These are phyloP conservation scores for Phytophthora melonis DNA, from an alignment of 352 stramenopile genomes.

Conservation along the genomic window DNA sequence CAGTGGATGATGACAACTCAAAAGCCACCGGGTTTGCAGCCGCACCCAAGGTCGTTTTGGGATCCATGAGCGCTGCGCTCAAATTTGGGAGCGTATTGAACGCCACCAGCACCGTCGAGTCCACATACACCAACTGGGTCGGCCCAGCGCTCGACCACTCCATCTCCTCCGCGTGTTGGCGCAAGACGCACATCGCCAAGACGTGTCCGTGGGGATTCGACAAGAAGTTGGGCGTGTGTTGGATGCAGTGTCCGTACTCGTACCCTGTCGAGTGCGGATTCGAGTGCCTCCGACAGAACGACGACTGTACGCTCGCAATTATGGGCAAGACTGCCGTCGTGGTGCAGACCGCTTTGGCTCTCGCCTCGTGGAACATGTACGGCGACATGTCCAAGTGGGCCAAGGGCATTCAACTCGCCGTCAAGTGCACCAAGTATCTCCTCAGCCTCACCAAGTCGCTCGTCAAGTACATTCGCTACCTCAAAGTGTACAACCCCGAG, in stretches of 20 bases:
- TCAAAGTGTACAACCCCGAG: conserved; percentile 40
- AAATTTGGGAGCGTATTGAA: conserved; percentile 38
- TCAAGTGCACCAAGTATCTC: conserved; percentile 55
- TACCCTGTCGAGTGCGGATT: conserved; percentile 57
- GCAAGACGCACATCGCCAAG: conserved; percentile 48
- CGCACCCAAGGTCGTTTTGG: neutral
- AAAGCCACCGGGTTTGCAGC: neutral
- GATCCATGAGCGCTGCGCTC: conserved; percentile 23
- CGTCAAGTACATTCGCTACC: conserved; percentile 42
- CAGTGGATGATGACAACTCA: neutral
- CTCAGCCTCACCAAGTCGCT: conserved; percentile 48
- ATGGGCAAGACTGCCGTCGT: conserved; percentile 44
- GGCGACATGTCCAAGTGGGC: conserved; percentile 38
- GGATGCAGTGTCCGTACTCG: conserved; percentile 50
- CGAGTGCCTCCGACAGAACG: conserved; percentile 53
- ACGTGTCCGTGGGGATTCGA: conserved; percentile 46
- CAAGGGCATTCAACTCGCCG: conserved; percentile 29
- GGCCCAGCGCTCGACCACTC: conserved; percentile 12
- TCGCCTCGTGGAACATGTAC: conserved; percentile 37
- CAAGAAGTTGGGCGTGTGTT: conserved; percentile 41
- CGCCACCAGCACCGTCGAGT: conserved; percentile 41
- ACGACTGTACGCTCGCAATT: conserved; percentile 44
- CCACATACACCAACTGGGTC: conserved; percentile 47
- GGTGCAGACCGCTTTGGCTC: conserved; percentile 30
- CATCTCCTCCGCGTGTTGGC: conserved; percentile 41